Conservation (phyloP, 2,329 filamentous ascomycete species). For the Penicillium fuscoglaucum region DNA sequence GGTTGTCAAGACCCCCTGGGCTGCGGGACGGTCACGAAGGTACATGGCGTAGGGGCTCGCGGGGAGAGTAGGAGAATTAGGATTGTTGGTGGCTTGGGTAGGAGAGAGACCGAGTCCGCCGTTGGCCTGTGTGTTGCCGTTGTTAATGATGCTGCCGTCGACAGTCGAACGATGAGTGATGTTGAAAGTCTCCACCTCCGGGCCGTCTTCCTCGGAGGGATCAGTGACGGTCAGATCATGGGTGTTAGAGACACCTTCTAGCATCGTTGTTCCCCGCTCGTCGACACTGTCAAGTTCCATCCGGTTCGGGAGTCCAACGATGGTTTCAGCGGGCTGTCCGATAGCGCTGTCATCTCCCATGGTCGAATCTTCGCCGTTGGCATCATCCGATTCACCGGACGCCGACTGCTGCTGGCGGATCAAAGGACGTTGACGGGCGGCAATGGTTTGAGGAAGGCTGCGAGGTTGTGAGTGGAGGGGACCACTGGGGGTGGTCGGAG, state of each 20-base stretch:
- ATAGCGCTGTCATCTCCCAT: slow-evolving; percentile 64
- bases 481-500: slow-evolving; percentile 79
- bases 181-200: slow-evolving; percentile 88
- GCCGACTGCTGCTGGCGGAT: slow-evolving; percentile 85
- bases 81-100: slow-evolving; percentile 59
- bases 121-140: slow-evolving; percentile 65
- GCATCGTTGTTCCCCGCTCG: slow-evolving; percentile 70
- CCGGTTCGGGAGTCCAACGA: slow-evolving; percentile 74
- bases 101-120: slow-evolving; percentile 72
- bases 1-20: slow-evolving; percentile 74
- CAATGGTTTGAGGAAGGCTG: slow-evolving; percentile 54
- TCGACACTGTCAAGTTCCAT: slow-evolving; percentile 89
- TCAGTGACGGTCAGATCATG: slow-evolving; percentile 75
- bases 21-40: slow-evolving; percentile 69
- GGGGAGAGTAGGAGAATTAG: slow-evolving; percentile 71
- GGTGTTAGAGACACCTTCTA: slow-evolving; percentile 67
- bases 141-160: slow-evolving; percentile 77
- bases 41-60: slow-evolving; percentile 75
- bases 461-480: slow-evolving; percentile 61
- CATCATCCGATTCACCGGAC: slow-evolving; percentile 84
- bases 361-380: slow-evolving; percentile 77
- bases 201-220: slow-evolving; percentile 68
- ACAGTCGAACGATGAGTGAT: slow-evolving; percentile 83
- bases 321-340: slow-evolving; percentile 61
- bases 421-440: slow-evolving; percentile 71